Evolutionary conservation across 2,329 filamentous ascomycete species (phyloP), one percentile per base, ranked within the genome.

Genomic region (Gremmenia infestans): DNA sequence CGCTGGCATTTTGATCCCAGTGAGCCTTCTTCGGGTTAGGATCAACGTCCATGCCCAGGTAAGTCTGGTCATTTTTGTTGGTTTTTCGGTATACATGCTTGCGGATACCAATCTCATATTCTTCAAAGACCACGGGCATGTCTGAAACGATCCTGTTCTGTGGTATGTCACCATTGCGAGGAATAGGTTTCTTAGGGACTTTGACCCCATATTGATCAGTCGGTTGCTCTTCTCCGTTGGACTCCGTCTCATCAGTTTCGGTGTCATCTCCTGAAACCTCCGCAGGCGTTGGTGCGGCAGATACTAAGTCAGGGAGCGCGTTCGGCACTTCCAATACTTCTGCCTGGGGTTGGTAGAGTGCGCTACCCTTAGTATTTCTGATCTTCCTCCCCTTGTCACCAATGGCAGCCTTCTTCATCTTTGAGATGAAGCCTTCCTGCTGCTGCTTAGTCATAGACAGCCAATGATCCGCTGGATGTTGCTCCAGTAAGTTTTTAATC

Each of bases 51-150:
- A 60, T 62, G 11, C 66, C 66, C 32, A 66, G 50, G 19, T 63
- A 66, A 22, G 59, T 57, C 17, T 60, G 54, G 23, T 65, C 58
- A n/a, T 63, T 65, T 43, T 56, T 55, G 40, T 61, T 58, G 48
- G 60, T 59, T 42, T 59, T 59, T 36, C 63, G 59, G 35, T 61
- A 53, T 25, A 62, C 52, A 40, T 65, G 63, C n/a, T 60, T 59
- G 40, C 67, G 57, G 39, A 67, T 54, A 35, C 68, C 68, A 57
- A 70, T 70, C 39, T 70, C 68, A 52, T 62, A 50, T 5, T 61
- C 53, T 11, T 69, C 66, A 46, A 66, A 70, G 5, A 45, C 53
- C 45, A 67, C 55, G 48, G 57, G 61, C 11, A 61, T 56, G 17
- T 61, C 55, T n/a, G 57, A 53, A 9, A 64, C 60, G 23, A 64